These are phyloP conservation scores for Lunasporangiospora selenospora DNA, from an alignment of 192 early-diverging fungal species.

Conservation along the genomic window DNA sequence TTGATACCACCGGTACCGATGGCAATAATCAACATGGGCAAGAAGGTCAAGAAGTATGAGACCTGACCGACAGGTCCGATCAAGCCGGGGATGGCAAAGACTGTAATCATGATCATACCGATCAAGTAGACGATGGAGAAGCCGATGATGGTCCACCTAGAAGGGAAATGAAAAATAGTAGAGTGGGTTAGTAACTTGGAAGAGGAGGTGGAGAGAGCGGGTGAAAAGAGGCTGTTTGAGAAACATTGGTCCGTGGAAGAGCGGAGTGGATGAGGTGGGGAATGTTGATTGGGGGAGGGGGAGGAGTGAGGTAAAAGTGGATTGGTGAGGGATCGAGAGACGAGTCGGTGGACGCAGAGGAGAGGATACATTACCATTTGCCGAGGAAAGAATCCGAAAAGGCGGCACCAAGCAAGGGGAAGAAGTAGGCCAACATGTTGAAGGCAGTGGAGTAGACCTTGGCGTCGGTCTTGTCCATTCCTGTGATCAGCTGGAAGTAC, in stretches of 20 bases:
- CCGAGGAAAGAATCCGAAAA: conserved; percentile 70
- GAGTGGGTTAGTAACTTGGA: too few relatives aligned
- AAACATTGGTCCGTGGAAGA: too few relatives aligned
- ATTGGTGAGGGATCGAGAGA: too few relatives aligned
- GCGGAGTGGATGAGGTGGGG: too few relatives aligned
- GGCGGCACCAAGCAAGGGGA: conserved; percentile 64
- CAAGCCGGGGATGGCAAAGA: conserved; percentile 56
- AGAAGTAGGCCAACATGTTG: conserved; percentile 62
- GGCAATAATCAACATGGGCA: conserved; percentile 60
- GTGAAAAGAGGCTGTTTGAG: too few relatives aligned
- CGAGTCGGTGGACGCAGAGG: conserved; percentile 46
- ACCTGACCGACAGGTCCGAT: conserved; percentile 20
- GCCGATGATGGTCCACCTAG: conserved; percentile 50
- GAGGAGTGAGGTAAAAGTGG: too few relatives aligned
- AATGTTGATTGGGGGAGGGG: too few relatives aligned
- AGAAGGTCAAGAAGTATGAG: conserved; percentile 41
- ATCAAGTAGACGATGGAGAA: conserved; percentile 55
- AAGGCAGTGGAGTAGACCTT: conserved; percentile 46
- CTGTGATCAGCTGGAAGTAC: conserved; percentile 49
- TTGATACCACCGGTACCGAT: conserved; percentile 73
- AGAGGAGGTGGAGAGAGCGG: too few relatives aligned
- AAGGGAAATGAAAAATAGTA: too few relatives aligned
- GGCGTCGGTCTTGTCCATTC: conserved; percentile 25
- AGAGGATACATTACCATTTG: conserved; percentile 63
- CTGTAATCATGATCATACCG: conserved; percentile 56